These are phyloP conservation scores for Amanita rimosa DNA, from an alignment of 768 basidiomycete genomes.

Conservation along the genomic window DNA sequence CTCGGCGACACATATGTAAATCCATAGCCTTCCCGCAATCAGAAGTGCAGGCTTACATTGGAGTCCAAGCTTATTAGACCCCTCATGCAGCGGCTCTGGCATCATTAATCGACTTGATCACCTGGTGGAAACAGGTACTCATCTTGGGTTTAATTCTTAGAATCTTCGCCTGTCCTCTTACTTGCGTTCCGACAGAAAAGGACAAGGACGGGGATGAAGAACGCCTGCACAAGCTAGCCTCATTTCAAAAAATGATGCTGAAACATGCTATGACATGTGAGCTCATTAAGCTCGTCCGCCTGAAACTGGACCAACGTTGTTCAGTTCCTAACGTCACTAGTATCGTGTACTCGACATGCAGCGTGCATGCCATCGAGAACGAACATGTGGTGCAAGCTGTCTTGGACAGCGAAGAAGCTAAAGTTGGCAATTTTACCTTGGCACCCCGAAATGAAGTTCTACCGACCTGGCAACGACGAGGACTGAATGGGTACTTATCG, in stretches of 20 bases:
- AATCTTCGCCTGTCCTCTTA: slow-evolving; percentile 3
- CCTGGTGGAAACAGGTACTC: slow-evolving; percentile 61
- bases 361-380: slow-evolving; percentile 83
- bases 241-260: slow-evolving; percentile 87
- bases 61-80: slow-evolving; percentile 68
- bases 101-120: slow-evolving; percentile 87
- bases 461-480: slow-evolving; percentile 77
- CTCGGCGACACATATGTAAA: slow-evolving; percentile 81
- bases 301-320: slow-evolving; percentile 4
- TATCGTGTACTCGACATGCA: slow-evolving; percentile 98
- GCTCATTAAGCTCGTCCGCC: slow-evolving; percentile 12
- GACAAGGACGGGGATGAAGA: slow-evolving; percentile 47
- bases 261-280: slow-evolving; percentile 92
- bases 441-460: slow-evolving; percentile 60
- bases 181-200: slow-evolving; percentile 31
- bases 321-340: slow-evolving; percentile 66
- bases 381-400: slow-evolving; percentile 80
- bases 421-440: slow-evolving; percentile 46
- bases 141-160: slow-evolving; percentile 2
- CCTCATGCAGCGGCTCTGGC: slow-evolving; percentile 92
- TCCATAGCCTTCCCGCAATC: slow-evolving; percentile 1
- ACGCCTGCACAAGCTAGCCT: slow-evolving; percentile 72
- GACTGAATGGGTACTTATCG: slow-evolving; percentile 53
- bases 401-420: slow-evolving; percentile 62
- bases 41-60: neutral